Base-by-base conservation (phyloP, 768 basidiomycete species). In the Terana coerulea region DNA sequence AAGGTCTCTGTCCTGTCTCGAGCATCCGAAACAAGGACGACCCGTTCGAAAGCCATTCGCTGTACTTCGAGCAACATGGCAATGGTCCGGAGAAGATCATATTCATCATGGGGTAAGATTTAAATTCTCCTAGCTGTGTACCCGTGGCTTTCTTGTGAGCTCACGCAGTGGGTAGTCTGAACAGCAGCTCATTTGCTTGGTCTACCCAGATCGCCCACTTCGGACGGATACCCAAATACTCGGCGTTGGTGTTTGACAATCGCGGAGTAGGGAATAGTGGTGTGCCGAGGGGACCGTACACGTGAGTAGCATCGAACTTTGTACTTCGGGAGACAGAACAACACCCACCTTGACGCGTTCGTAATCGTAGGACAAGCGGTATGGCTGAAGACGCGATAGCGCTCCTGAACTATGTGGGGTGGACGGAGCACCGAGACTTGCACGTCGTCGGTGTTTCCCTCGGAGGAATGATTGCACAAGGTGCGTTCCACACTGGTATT, bases 381-480 rank as follows among this genome's bases (percentile, higher is more conserved):
- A 91, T 92, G 90, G 90, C 91, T 2, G 78, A 84, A 51, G 91
- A 93, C 54, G 72, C 73, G 5, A 67, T 90, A 25, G 76, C 72
- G 10, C 72, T 91, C 3, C 72, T 93, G 4, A 76, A 92, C 58
- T 77, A 80, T 57, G 55, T 93, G 5, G 84, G 79, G 2, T 92
- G 90, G 88, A 88, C 77, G 0, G 73, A 63, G 6, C 67, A 77
- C 9, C 77, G 78, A 4, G 75, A 76, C 42, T 37, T 93, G 5
- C 83, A 91, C 59, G 66, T 92, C 28, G 83, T 92, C 19, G 86
- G 91, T 7, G 67, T 80, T 21, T 90, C 87, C 33, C 65, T 93
- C 4, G 91, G 91, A 2, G 90, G 90, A 4, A 92, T 91, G 90
- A 88, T 90, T 44, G 80, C 87, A 0, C 86, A 88, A 69, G 84